Evolutionary conservation across 169 alveolate species (phyloP), one percentile per base, ranked within the genome.

Genomic region (Cryptosporidium ubiquitum): DNA sequence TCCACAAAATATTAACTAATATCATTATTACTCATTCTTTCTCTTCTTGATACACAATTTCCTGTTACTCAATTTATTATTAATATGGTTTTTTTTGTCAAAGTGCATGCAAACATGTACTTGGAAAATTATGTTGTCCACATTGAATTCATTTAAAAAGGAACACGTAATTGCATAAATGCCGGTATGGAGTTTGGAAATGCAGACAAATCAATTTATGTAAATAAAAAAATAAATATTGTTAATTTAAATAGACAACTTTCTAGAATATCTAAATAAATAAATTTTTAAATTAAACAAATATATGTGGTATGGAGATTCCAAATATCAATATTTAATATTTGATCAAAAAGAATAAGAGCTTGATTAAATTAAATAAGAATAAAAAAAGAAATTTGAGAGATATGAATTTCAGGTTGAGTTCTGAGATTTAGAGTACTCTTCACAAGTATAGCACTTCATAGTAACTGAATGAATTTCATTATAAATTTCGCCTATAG

Each of bases 401-500:
- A 2, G n/a, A 23, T 7, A 55, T 20, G 18, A 55, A 55, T 16
- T 16, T 55, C 37, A 55, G 10, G 12, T 35, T n/a, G 66, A 55
- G 10, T 26, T 26, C 49, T 64, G 40, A n/a, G 51, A 64, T 31
- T 37, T 64, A 1, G 71, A 64, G 31, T 79, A 95, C 74, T 95
- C 97, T 12, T 47, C 84, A 31, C 96, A 96, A 29, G 97, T 95
- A 52, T 91, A 95, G 33, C 97, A 95, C 70, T 94, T 91, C 96
- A 95, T 95, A 37, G 95, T 91, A 69, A 95, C 91, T 29, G 97
- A 94, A 69, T 95, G 97, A 9, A 95, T 95, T 44, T 70, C 68
- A 23, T 91, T 91, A 93, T 94, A 91, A 58, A 93, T 94, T 39
- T 92, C 95, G n/a, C 94, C 91, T 16, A 95, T 91, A 12, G 95